These are phyloP conservation scores for Candida schatavii DNA, from an alignment of 805 yeast genomes.

Conservation along the genomic window DNA sequence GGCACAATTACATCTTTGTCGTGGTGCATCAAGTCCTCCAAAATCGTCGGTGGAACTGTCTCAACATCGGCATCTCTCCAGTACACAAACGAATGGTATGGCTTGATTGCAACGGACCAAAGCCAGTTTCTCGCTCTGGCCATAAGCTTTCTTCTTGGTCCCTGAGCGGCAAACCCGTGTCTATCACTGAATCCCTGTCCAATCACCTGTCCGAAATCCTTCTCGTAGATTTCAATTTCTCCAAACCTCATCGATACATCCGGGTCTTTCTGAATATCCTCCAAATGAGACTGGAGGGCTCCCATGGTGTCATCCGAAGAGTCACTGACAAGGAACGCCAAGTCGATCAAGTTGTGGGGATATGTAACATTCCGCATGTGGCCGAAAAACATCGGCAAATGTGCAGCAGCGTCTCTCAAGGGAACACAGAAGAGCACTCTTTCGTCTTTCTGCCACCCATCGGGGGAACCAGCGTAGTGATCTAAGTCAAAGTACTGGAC, in stretches of 20 bases:
- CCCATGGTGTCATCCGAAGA: constrained; percentile 86
- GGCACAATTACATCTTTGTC: constrained; percentile 92
- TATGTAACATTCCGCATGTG: constrained; percentile 79
- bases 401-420: constrained; percentile 86
- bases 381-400: constrained; percentile 83
- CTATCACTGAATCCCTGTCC: constrained; percentile 88
- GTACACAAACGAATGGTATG: constrained; percentile 93
- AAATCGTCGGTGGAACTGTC: constrained; percentile 74
- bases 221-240: constrained; percentile 80
- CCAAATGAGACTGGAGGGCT: constrained; percentile 54
- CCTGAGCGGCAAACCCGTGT: constrained; percentile 95
- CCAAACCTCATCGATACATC: constrained; percentile 70
- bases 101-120: constrained; percentile 78
- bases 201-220: constrained; percentile 84
- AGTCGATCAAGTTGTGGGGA: constrained; percentile 82
- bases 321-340: constrained; percentile 84
- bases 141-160: constrained; percentile 92
- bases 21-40: constrained; percentile 92
- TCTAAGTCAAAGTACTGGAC: constrained; percentile 74
- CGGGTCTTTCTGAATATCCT: constrained; percentile 61
- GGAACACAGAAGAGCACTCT: constrained; percentile 86
- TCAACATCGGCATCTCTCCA: constrained; percentile 99
- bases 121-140: constrained; percentile 96
- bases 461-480: constrained; percentile 58
- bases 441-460: constrained; percentile 80